phyloP scores from a whole-genome alignment of 2,329 filamentous ascomycete genomes.

The Aquanectria penicillioides region DNA sequence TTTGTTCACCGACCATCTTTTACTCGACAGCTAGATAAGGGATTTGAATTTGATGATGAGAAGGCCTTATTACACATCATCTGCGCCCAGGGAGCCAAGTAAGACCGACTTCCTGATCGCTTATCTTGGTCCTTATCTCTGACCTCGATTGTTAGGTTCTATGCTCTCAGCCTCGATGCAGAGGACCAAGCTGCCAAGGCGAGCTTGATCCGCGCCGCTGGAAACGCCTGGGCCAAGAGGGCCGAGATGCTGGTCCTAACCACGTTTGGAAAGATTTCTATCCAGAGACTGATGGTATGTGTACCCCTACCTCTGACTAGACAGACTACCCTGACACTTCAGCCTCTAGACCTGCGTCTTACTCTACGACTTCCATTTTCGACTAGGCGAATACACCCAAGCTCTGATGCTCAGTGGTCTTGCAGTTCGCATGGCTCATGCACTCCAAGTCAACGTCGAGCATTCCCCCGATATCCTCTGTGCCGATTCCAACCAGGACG shows the following conservation, averaged over 20 bases:
- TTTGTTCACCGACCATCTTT: slow-evolving; percentile 54
- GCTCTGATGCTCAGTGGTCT: slow-evolving; percentile 54
- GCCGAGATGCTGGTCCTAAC: slow-evolving; percentile 49
- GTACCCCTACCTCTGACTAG: not conserved
- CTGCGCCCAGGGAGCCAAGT: slow-evolving; percentile 53
- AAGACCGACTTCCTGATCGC: slow-evolving; percentile 17
- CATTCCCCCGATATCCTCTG: slow-evolving; percentile 51
- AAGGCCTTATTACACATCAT: slow-evolving; percentile 49
- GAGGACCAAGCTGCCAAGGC: slow-evolving; percentile 45
- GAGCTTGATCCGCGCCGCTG: slow-evolving; percentile 45
- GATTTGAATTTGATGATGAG: slow-evolving; percentile 49
- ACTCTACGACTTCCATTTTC: slow-evolving; percentile 53
- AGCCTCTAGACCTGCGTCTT: slow-evolving; percentile 47
- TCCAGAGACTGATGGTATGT: slow-evolving; percentile 51
- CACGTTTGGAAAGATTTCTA: slow-evolving; percentile 52
- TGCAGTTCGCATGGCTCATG: slow-evolving; percentile 53
- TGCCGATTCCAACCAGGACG: slow-evolving; percentile 42
- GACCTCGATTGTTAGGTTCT: slow-evolving; percentile 44
- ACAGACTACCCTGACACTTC: not conserved
- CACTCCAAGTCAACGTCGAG: slow-evolving; percentile 52
- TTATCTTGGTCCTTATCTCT: not conserved
- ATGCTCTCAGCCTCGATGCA: slow-evolving; percentile 43
- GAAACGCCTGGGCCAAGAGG: slow-evolving; percentile 51
- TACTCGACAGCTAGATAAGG: slow-evolving; percentile 50
- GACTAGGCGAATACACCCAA: slow-evolving; percentile 51